Evolutionary conservation across 306 rosid species (phyloP).

Genomic region (Psophocarpus tetragonolobus): DNA sequence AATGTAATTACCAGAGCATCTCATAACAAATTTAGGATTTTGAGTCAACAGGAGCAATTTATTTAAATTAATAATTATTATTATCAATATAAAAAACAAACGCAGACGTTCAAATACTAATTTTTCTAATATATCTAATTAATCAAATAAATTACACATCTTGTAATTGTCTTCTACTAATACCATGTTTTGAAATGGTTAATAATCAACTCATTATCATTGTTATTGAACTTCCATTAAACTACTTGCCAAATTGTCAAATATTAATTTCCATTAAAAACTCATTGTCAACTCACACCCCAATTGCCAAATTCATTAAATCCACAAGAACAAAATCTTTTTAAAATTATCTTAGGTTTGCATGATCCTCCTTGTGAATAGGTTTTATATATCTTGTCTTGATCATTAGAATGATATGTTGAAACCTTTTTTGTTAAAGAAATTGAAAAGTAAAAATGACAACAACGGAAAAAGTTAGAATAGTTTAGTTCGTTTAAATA

Average conservation of each 20-base stretch:
- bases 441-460: too few species aligned
- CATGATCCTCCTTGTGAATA: not conserved
- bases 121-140: not conserved
- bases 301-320: not conserved
- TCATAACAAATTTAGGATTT: too few species aligned
- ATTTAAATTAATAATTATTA: too few species aligned
- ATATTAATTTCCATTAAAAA: not conserved
- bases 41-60: too few species aligned
- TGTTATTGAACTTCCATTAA: not conserved
- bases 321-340: not conserved
- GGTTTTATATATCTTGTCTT: not conserved
- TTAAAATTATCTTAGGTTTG: too few species aligned
- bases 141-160: too few species aligned
- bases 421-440: not conserved
- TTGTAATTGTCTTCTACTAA: too few species aligned
- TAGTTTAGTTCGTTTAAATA: too few species aligned
- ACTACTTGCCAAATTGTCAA: not conserved
- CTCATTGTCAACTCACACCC: not conserved
- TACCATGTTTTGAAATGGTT: not conserved
- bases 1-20: too few species aligned
- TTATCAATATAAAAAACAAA: too few species aligned
- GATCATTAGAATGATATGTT: not conserved
- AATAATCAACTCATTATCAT: not conserved
- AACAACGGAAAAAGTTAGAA: too few species aligned
- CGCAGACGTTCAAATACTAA: too few species aligned